Evolutionary conservation across 371 early-diverging fungal genomes (phyloP).

Genomic region (Mucor irregularis): DNA sequence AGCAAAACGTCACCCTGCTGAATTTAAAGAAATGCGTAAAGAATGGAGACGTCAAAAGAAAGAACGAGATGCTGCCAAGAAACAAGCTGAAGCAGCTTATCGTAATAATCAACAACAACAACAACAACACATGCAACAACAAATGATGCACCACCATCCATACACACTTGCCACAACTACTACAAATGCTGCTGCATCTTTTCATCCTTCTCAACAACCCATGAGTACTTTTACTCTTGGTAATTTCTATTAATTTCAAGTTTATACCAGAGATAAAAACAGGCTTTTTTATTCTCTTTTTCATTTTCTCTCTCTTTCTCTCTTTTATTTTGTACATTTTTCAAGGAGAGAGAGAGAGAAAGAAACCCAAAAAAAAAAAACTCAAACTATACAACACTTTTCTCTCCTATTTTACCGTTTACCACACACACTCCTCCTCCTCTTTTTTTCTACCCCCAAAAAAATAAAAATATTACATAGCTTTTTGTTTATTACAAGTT

Average conservation of each 20-base stretch:
- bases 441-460: neutral
- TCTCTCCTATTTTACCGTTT: neutral
- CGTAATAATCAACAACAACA: constrained; percentile 16
- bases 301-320: neutral
- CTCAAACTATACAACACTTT: neutral
- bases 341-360: neutral
- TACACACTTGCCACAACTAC: neutral
- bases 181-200: neutral
- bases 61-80: constrained; percentile 32
- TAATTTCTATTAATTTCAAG: constrained; percentile 8
- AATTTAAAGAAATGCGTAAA: constrained; percentile 69
- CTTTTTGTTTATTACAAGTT: neutral
- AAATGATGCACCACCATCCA: constrained; percentile 9
- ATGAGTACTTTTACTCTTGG: constrained; percentile 2
- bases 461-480: no score
- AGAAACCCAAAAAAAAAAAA: no score
- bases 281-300: constrained; percentile 12
- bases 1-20: constrained; percentile 50
- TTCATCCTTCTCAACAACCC: neutral
- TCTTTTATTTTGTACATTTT: constrained; percentile 1
- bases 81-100: constrained; percentile 22
- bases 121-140: constrained; percentile 10
- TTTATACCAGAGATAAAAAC: constrained; percentile 15
- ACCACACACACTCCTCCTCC: neutral
- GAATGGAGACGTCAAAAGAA: constrained; percentile 49